Base-by-base conservation (phyloP, 345 rosid genomes). In the Salix arbutifolia region DNA sequence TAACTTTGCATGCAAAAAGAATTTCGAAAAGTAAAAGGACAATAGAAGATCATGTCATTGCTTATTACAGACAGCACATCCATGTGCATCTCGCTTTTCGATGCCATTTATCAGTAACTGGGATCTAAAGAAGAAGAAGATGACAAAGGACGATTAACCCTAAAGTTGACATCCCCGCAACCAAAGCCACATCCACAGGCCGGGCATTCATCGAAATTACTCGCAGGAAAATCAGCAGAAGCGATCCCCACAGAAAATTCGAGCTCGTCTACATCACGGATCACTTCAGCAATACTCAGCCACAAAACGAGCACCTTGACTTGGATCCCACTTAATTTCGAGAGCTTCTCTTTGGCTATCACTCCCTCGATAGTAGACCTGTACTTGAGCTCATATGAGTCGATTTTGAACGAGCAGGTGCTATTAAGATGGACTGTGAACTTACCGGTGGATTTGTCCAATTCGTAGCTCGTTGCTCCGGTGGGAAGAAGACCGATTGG, bases 401-500 rank as follows among this genome's bases (percentile, higher is more conserved):
- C 89, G 8, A 88, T 35, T 1, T 84, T 62, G 82, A 78, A 87
- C 0, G 61, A 81, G 70, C 92, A 89, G 42, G 73, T 38, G 7
- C 76, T 80, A 23, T 86, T 86, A 28, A 87, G 69, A 68, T 75
- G 66, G 1, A 37, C 82, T 0, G 86, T 44, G 84, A 87, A 87
- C 52, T 84, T 68, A 6, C 90, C 92, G 0, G 89, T 86, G 19
- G 84, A 76, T 14, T 4, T 48, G 79, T 87, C 79, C n/a, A 84
- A 69, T 28, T 83, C 74, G 74, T 87, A 86, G 80, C 73, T 28
- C 5, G 72, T 67, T 3, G 73, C 81, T 67, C 81, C 97, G 67
- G 79, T 76, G 1, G 94, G 95, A 53, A 94, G 94, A 38, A 94
- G 83, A 14, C 98, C 91, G 7, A 75, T 52, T 0, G 94, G 97